These are phyloP conservation scores for Cryptococcus sp. DNA, from an alignment of 1,284 basidiomycete species.

Conservation along the genomic window DNA sequence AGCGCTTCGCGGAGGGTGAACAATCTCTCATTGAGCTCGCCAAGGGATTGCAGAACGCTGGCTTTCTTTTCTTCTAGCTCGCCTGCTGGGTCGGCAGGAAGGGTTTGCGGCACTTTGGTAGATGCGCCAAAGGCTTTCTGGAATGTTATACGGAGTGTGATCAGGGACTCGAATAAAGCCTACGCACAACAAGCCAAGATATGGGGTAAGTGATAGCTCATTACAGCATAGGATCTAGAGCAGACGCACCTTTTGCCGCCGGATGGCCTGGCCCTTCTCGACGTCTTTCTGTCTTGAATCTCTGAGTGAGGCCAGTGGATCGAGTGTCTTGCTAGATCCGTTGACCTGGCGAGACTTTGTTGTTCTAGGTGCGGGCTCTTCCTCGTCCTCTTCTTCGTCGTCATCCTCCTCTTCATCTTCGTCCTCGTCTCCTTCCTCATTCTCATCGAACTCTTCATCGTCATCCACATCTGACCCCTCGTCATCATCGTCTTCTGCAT, in stretches of 20 bases:
- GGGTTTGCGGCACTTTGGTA: conserved; percentile 60
- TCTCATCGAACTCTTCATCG: conserved; percentile 46
- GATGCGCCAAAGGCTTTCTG: conserved; percentile 73
- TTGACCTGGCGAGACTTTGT: conserved; percentile 11
- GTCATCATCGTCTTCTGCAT: conserved; percentile 68
- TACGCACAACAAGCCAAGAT: conserved; percentile 41
- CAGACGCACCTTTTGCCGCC: conserved; percentile 71
- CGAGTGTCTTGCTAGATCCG: conserved; percentile 35
- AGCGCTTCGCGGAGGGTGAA: conserved; percentile 65
- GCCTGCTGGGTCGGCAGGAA: conserved; percentile 29
- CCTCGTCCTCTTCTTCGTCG: conserved; percentile 52
- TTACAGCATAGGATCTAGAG: not conserved
- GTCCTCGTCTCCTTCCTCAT: conserved; percentile 55
- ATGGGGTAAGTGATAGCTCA: not conserved
- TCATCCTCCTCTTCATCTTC: conserved; percentile 55
- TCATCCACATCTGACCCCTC: conserved; percentile 50
- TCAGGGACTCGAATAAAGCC: conserved; percentile 78
- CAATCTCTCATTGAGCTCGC: conserved; percentile 52
- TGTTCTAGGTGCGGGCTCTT: conserved; percentile 40
- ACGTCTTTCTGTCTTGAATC: conserved; percentile 53
- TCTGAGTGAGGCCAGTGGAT: conserved; percentile 54
- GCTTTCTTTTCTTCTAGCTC: conserved; percentile 29
- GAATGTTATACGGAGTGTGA: conserved; percentile 83
- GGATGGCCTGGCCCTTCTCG: conserved; percentile 74
- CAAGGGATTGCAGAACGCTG: conserved; percentile 37